Base-by-base conservation (phyloP, 2,329 filamentous ascomycete genomes). In the Fusarium temperatum region DNA sequence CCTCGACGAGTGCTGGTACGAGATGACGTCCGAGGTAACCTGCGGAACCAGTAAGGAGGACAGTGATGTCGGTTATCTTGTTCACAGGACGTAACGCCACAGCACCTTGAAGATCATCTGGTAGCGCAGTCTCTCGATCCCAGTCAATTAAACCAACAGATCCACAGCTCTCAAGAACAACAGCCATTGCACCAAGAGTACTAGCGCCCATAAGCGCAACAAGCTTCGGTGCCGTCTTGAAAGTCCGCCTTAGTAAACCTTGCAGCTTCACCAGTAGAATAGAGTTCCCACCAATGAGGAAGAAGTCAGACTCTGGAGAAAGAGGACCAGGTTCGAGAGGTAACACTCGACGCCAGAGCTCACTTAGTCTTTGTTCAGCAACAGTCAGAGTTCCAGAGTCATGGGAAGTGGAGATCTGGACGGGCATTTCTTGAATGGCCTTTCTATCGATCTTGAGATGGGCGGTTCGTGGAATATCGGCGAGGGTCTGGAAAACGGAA, bases 371-470 rank as follows among this genome's bases (percentile, higher is more conserved):
- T 17, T 22, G 11, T 12, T 65, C 57, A 2, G 41, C 28, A 4
- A 8, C 5, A n/a, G 11, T 60, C 1, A 64, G 24, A 14, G 3
- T 22, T 10, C 17, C 10, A 1, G 36, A 24, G 28, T n/a, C 20
- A 3, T 59, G 28, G 2, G 35, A 59, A 4, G 20, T 3, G 1
- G 26, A 26, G 6, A 7, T 24, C 8, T 64, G 5, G 8, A 60
- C 61, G 2, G 54, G 28, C 9, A 64, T 26, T 24, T 35, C 55
- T 17, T 64, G 61, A 8, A 64, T 50, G 9, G 44, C 54, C 15
- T 50, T 60, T 41, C 54, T 13, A 12, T 64, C 54, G 28, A 60
- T 24, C 18, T 64, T 64, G 28, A 64, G 36, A 42, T 64, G 61
- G 5, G 35, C 13, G 0, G 54, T 64, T 20, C 61, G 47, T 4